phyloP scores from a whole-genome alignment of 2,329 filamentous ascomycete genomes.

The Ceratocystis ficicola region DNA sequence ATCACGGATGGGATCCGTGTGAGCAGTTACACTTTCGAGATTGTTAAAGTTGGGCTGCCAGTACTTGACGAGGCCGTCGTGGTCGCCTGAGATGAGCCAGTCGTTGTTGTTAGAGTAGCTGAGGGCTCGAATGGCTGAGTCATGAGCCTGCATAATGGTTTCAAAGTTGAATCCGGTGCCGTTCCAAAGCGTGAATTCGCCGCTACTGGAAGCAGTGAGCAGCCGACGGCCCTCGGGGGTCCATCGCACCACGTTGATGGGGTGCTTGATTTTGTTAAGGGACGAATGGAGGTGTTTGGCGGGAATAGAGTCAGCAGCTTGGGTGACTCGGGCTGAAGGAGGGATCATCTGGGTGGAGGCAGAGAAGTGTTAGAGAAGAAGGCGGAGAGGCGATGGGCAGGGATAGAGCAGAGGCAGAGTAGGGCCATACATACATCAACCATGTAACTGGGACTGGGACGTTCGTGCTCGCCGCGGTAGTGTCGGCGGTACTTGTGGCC shows the following conservation, averaged over 20 bases:
- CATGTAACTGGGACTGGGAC: slow-evolving; percentile 80
- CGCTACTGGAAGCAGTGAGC: slow-evolving; percentile 86
- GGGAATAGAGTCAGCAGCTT: slow-evolving; percentile 74
- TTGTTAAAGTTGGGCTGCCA: slow-evolving; percentile 99
- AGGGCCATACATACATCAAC: slow-evolving; percentile 54
- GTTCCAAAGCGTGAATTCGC: slow-evolving; percentile 98
- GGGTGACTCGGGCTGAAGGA: slow-evolving; percentile 60
- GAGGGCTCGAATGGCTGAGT: slow-evolving; percentile 69
- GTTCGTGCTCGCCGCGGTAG: slow-evolving; percentile 62
- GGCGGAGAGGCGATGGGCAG: not conserved
- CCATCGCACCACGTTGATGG: slow-evolving; percentile 94
- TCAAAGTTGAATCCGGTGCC: slow-evolving; percentile 99
- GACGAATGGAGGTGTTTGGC: slow-evolving; percentile 97
- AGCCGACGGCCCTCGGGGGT: slow-evolving; percentile 88
- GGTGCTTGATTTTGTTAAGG: slow-evolving; percentile 94
- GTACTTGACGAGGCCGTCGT: slow-evolving; percentile 92
- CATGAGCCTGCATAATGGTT: slow-evolving; percentile 97
- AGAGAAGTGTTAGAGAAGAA: not conserved
- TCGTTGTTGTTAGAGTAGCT: slow-evolving; percentile 92
- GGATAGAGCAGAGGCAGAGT: not conserved
- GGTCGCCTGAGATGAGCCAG: slow-evolving; percentile 91
- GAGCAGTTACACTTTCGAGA: slow-evolving; percentile 84
- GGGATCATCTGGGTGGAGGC: slow-evolving; percentile 59
- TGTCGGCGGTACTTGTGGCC: slow-evolving; percentile 55
- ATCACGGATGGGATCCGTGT: slow-evolving; percentile 79